Conservation (phyloP, 1,139 yeast species). For the Neolecta irregularis region DNA sequence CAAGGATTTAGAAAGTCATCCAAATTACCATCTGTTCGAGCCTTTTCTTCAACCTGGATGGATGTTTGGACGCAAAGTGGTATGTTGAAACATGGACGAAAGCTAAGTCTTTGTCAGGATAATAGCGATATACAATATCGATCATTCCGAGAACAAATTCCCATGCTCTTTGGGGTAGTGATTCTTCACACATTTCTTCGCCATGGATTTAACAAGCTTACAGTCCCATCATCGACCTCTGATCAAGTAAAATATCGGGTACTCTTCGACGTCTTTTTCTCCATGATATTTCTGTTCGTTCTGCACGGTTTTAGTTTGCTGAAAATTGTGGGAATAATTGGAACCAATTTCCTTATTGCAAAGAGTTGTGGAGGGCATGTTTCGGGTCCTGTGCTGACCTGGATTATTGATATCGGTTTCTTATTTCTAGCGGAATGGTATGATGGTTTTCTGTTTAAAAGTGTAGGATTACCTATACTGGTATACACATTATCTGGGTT, state of each 20-base stretch:
- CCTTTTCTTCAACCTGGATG: conserved; percentile 59
- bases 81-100: conserved; percentile 7
- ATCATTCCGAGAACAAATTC: conserved; percentile 69
- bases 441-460: conserved; percentile 39
- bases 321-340: conserved; percentile 44
- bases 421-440: conserved; percentile 63
- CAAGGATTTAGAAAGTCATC: conserved; percentile 36
- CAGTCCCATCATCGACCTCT: conserved; percentile 16
- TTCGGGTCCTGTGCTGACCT: conserved; percentile 28
- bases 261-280: conserved; percentile 57
- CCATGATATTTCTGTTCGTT: conserved; percentile 49
- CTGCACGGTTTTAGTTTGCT: conserved; percentile 67
- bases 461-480: conserved; percentile 30
- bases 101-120: conserved; percentile 24
- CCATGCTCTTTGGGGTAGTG: conserved; percentile 41
- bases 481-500: conserved; percentile 20
- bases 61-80: conserved; percentile 25
- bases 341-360: conserved; percentile 41
- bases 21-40: conserved; percentile 54
- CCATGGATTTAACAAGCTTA: conserved; percentile 20
- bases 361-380: conserved; percentile 23
- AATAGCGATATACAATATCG: conserved; percentile 83
- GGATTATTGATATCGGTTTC: conserved; percentile 66
- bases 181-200: conserved; percentile 40
- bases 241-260: conserved; percentile 26